Evolutionary conservation across 441 rosid species (phyloP).

Genomic region (Breynia disticha): DNA sequence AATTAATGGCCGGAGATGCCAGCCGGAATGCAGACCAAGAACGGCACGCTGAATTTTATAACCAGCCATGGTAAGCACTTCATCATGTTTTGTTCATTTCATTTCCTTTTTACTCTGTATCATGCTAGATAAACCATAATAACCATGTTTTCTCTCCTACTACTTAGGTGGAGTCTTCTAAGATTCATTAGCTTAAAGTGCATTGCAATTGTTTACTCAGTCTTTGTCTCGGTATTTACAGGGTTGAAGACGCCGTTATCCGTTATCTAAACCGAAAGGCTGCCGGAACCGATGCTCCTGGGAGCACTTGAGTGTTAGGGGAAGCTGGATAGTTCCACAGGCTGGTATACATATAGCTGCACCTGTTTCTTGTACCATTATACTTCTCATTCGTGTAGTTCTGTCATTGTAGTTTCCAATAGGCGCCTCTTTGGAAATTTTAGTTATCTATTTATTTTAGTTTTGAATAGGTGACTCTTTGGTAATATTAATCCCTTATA

Average conservation of each 20-base stretch:
- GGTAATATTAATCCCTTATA: too few species aligned
- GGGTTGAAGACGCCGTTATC: constrained; percentile 76
- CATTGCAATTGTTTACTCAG: neutral
- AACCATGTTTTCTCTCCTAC: too few species aligned
- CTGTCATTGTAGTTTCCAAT: neutral
- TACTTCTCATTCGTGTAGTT: constrained; percentile 4
- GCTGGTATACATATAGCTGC: constrained; percentile 2
- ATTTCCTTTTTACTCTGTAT: too few species aligned
- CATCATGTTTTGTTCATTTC: too few species aligned
- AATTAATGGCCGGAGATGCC: constrained; percentile 57
- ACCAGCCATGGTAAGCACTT: constrained; percentile 49
- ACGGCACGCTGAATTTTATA: constrained; percentile 42
- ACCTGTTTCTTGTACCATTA: neutral
- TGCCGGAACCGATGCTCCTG: constrained; percentile 43
- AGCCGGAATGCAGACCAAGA: constrained; percentile 40
- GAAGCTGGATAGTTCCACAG: constrained; percentile 1
- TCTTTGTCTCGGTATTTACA: constrained; percentile 15
- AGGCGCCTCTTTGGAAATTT: neutral
- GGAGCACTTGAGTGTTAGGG: constrained; percentile 29
- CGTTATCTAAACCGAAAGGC: constrained; percentile 71
- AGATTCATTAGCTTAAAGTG: too few species aligned
- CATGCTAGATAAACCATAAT: too few species aligned
- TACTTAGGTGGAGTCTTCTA: too few species aligned
- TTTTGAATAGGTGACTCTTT: too few species aligned
- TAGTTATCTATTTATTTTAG: too few species aligned